phyloP scores from a whole-genome alignment of 2,329 filamentous ascomycete species.

The Colletotrichum australisinense region DNA sequence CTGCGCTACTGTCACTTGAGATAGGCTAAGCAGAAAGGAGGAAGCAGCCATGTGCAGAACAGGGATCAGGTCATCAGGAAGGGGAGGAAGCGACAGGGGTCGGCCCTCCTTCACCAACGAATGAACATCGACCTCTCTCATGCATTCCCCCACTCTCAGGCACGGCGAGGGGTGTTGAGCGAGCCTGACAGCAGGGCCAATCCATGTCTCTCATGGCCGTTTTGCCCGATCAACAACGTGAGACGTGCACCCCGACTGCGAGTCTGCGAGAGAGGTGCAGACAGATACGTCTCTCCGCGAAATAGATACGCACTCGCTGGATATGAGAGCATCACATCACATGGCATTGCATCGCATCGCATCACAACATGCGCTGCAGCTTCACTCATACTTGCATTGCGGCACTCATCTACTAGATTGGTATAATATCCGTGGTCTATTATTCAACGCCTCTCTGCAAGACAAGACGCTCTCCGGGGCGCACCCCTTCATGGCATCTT shows the following conservation, averaged over 20 bases:
- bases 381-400: not conserved
- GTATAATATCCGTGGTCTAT: not conserved
- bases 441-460: not conserved
- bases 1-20: not conserved
- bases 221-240: not conserved
- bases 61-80: conserved; percentile 12
- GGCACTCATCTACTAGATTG: not conserved
- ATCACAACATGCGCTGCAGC: not conserved
- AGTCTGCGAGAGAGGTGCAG: not conserved
- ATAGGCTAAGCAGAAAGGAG: not conserved
- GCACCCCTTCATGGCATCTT: not conserved
- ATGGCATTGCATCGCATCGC: not conserved
- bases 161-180: not conserved
- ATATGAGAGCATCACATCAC: not conserved
- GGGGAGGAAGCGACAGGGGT: not conserved
- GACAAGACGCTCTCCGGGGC: not conserved
- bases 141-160: not conserved
- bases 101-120: not conserved
- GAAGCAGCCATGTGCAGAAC: conserved; percentile 23
- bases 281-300: no score
- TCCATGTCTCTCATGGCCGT: not conserved
- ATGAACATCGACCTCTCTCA: not conserved
- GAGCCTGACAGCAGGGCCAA: not conserved
- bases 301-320: not conserved
- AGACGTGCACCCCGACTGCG: not conserved